Base-by-base conservation (phyloP, 2,329 filamentous ascomycete genomes). In the Arthrobotrys pseudoclavata region DNA sequence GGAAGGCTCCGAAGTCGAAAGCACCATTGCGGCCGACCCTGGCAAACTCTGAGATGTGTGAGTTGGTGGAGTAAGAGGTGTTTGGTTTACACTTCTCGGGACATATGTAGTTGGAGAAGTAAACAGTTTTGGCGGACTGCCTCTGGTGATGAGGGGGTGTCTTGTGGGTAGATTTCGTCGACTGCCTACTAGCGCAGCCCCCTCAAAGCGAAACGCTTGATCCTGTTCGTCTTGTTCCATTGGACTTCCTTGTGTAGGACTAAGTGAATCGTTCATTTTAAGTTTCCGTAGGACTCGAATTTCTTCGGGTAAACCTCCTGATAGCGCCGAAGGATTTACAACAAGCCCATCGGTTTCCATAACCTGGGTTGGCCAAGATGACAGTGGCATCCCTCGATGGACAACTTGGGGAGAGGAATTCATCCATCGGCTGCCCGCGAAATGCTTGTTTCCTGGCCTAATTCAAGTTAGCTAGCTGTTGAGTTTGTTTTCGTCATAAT, bases 1-100 rank as follows among this genome's bases (percentile, higher is more conserved):
- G 9, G 74, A 68, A 37, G 67, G 34, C 42, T 77, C 74, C 31
- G 74, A 77, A 4, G 20, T 62, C 18, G 67, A 71, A 22, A 63
- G 53, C 0, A 26, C 6, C 40, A 45, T 26, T 29, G 74, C 18
- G 7, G 20, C 12, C 7, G 52, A 57, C 9, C 55, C 55, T 42
- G 55, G n/a, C 0, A 42, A 40, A 34, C 20, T 6, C 12, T 34
- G 55, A 24, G 55, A 60, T 7, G 6, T 9, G 13, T 60, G 31
- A n/a, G 18, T 26, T 24, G 34, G 55, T 2, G 55, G 34, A n/a
- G 55, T 60, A 3, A 60, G 31, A 18, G 55, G 26, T 10, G 61
- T 9, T 20, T 45, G 37, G 12, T 53, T 29, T 31, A 18, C 15
- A 22, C 52, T 57, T 26, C 47, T 55, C 10, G 45, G 29, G 2